Conservation (phyloP, 805 yeast genomes). For the Zygotorulaspora danielsina region DNA sequence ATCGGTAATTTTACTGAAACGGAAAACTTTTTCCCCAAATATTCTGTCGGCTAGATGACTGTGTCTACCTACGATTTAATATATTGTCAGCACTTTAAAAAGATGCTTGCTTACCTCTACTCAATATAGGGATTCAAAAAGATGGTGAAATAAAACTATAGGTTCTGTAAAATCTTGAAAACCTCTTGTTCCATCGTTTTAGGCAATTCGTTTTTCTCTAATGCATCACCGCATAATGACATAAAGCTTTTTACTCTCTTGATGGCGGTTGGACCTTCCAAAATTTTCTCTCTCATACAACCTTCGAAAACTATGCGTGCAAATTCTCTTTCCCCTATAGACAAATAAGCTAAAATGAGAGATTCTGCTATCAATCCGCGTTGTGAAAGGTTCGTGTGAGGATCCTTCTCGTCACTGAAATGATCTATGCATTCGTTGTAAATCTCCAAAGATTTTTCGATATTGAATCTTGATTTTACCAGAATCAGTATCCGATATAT, state of each 20-base stretch:
- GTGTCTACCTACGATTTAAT: too few relatives aligned
- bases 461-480: conserved; percentile 39
- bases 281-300: conserved; percentile 38
- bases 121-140: too few relatives aligned
- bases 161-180: conserved; percentile 4
- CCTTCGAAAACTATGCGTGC: conserved; percentile 49
- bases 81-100: too few relatives aligned
- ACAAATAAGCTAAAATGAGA: conserved; percentile 41
- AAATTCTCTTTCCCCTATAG: conserved; percentile 49
- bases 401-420: conserved; percentile 35
- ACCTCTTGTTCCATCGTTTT: conserved; percentile 9
- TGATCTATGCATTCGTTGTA: conserved; percentile 45
- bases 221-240: conserved; percentile 49
- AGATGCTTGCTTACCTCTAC: too few relatives aligned
- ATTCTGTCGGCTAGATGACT: too few relatives aligned
- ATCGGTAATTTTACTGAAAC: too few relatives aligned
- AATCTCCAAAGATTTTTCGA: conserved; percentile 39
- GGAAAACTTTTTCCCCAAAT: too few relatives aligned
- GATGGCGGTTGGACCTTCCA: conserved; percentile 41
- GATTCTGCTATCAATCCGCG: conserved; percentile 46
- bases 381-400: conserved; percentile 34
- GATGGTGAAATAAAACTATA: too few relatives aligned
- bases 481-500: conserved; percentile 42
- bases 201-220: conserved; percentile 24
- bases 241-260: conserved; percentile 41